These are phyloP conservation scores for Pichia sp. DNA, from an alignment of 1,139 yeast species.

Conservation along the genomic window DNA sequence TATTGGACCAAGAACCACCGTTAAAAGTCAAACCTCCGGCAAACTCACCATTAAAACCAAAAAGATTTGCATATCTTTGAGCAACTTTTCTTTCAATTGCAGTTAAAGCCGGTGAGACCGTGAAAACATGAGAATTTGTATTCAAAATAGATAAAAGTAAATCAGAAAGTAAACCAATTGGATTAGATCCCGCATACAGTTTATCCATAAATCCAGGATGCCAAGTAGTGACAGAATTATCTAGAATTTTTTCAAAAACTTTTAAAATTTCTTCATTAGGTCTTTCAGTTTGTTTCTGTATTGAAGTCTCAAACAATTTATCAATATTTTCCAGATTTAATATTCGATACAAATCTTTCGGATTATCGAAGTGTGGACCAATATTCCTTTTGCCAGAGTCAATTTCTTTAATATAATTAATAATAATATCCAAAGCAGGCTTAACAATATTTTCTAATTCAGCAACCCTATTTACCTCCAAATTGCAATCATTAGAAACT, in stretches of 20 bases:
- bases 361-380: conserved; percentile 33
- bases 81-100: conserved; percentile 68
- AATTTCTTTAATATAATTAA: conserved; percentile 36
- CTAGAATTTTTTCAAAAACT: conserved; percentile 52
- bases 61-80: conserved; percentile 60
- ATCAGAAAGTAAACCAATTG: conserved; percentile 76
- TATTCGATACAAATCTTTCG: conserved; percentile 30
- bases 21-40: conserved; percentile 84
- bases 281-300: conserved; percentile 13
- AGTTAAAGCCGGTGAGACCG: conserved; percentile 79
- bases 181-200: conserved; percentile 77
- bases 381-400: conserved; percentile 31
- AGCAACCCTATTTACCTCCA: conserved; percentile 26
- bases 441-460: conserved; percentile 42
- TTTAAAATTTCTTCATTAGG: conserved; percentile 35
- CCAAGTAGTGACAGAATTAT: conserved; percentile 80
- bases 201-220: conserved; percentile 82
- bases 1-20: conserved; percentile 86
- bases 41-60: conserved; percentile 47
- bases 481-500: background rate
- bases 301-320: conserved; percentile 17
- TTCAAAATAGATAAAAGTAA: conserved; percentile 62
- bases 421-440: conserved; percentile 32
- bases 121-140: conserved; percentile 81
- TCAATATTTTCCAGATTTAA: conserved; percentile 18